Percentiles rank a stretch among this genome's conserved stretches.
phyloP scores from a whole-genome alignment of 1,284 basidiomycete species.

The Salmacisia buchloeana region DNA sequence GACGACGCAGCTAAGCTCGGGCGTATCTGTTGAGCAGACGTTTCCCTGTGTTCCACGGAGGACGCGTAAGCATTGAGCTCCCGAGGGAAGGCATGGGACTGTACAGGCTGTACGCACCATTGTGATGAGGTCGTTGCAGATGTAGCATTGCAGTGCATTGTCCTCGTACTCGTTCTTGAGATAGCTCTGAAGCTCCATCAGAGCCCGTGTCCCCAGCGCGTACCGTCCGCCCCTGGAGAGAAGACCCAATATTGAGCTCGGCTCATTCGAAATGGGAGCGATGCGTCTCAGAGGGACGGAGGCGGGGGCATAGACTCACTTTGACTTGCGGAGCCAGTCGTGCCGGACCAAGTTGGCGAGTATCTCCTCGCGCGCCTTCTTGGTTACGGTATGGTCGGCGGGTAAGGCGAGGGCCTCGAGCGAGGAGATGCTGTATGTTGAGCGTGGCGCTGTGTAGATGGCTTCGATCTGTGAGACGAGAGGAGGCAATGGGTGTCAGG shows the following conservation, averaged over 20 bases:
- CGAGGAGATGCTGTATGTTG: slow-evolving; percentile 69
- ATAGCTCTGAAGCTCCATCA: slow-evolving; percentile 70
- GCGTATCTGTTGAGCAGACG: slow-evolving; percentile 3
- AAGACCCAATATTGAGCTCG: neutral
- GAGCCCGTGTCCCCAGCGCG: slow-evolving; percentile 67
- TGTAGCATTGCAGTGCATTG: slow-evolving; percentile 6
- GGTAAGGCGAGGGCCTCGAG: slow-evolving; percentile 59
- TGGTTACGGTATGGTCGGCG: slow-evolving; percentile 58
- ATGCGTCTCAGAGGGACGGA: neutral
- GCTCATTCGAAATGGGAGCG: neutral
- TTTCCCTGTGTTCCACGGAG: neutral
- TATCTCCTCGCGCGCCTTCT: slow-evolving; percentile 5
- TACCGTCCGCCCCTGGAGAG: slow-evolving; percentile 59
- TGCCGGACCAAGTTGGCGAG: slow-evolving; percentile 58
- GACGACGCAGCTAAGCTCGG: neutral
- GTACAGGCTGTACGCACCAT: no score
- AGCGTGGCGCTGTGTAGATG: slow-evolving; percentile 71
- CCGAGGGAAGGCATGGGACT: no score
- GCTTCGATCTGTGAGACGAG: slow-evolving; percentile 64
- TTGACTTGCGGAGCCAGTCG: slow-evolving; percentile 72
- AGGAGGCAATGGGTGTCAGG: neutral
- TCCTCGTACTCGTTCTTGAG: slow-evolving; percentile 63
- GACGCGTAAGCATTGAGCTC: neutral
- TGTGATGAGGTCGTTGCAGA: slow-evolving; percentile 1
- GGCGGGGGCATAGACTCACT: slow-evolving; percentile 55